Percentiles rank a stretch among this genome's conserved stretches.
phyloP scores from a whole-genome alignment of 148 eudicot species.

The Chenopodium quinoa region DNA sequence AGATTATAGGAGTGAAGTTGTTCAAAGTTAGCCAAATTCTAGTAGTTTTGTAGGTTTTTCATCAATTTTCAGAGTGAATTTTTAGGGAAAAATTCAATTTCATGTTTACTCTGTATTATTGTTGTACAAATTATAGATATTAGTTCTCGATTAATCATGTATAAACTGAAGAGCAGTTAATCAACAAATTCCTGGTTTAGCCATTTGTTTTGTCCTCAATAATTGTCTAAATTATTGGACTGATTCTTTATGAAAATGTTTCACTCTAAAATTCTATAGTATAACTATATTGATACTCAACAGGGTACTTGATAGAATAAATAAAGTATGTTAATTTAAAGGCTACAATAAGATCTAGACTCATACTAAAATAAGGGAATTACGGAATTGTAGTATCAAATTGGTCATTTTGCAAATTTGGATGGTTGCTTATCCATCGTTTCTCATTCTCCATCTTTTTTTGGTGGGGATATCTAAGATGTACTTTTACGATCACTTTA shows the following conservation, averaged over 20 bases:
- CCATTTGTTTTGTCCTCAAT: background rate
- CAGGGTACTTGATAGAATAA: too few relatives aligned
- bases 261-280: too few relatives aligned
- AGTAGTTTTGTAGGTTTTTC: background rate
- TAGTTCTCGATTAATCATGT: constrained; percentile 3
- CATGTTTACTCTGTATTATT: background rate
- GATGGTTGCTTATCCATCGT: background rate
- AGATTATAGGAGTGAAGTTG: constrained; percentile 30
- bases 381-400: too few relatives aligned
- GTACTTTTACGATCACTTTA: background rate
- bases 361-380: background rate
- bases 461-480: background rate
- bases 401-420: background rate
- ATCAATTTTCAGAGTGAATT: background rate
- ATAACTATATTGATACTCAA: too few relatives aligned
- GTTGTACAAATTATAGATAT: background rate
- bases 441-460: too few relatives aligned
- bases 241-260: too few relatives aligned
- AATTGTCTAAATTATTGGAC: background rate
- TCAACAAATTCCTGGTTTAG: background rate
- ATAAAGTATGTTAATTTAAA: too few relatives aligned
- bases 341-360: too few relatives aligned
- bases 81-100: background rate
- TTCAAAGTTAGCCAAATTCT: background rate
- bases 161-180: background rate